Percentiles rank a stretch among this genome's conserved stretches.
phyloP scores from a whole-genome alignment of 345 rosid species.

The Viola odorata region DNA sequence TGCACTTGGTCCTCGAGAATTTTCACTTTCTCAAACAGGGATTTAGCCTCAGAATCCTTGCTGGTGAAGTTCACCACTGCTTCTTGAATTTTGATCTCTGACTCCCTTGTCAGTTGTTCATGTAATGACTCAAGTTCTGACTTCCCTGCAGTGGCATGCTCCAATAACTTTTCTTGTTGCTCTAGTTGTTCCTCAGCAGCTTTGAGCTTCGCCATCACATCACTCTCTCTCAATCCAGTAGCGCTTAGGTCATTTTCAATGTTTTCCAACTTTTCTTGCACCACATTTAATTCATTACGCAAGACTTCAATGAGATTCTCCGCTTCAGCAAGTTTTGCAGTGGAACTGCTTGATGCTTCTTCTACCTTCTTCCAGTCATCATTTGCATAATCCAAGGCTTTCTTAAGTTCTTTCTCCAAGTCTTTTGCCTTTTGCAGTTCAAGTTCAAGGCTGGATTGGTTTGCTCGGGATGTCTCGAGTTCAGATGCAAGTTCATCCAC shows the following conservation, averaged over 20 bases:
- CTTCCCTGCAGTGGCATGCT: conserved; percentile 46
- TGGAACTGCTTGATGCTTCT: conserved; percentile 44
- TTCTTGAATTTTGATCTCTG: conserved; percentile 60
- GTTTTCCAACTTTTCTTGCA: conserved; percentile 56
- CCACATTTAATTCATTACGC: conserved; percentile 57
- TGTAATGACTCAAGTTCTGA: conserved; percentile 63
- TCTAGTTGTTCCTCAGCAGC: conserved; percentile 64
- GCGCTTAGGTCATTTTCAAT: conserved; percentile 61
- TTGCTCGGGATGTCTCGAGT: conserved; percentile 64
- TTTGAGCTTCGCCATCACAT: conserved; percentile 65
- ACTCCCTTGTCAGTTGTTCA: conserved; percentile 51
- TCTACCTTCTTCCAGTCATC: conserved; percentile 70
- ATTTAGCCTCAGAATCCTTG: conserved; percentile 71
- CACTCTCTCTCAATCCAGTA: conserved; percentile 57
- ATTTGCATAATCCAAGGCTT: conserved; percentile 40
- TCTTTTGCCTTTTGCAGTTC: conserved; percentile 55
- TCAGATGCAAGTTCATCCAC: conserved; percentile 61
- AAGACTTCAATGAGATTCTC: conserved; percentile 60
- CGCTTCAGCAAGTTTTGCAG: conserved; percentile 55
- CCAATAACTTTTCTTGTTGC: conserved; percentile 48
- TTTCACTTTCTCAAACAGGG: conserved; percentile 56
- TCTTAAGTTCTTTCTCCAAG: conserved; percentile 58
- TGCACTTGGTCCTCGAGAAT: conserved; percentile 52
- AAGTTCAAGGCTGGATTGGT: conserved; percentile 62
- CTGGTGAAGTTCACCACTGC: conserved; percentile 45